A percentile compares a stretch with the other conserved stretches of the same genome.
Evolutionary conservation across 1,284 basidiomycete species (phyloP).

Genomic region (Chalciporus piperatoides): DNA sequence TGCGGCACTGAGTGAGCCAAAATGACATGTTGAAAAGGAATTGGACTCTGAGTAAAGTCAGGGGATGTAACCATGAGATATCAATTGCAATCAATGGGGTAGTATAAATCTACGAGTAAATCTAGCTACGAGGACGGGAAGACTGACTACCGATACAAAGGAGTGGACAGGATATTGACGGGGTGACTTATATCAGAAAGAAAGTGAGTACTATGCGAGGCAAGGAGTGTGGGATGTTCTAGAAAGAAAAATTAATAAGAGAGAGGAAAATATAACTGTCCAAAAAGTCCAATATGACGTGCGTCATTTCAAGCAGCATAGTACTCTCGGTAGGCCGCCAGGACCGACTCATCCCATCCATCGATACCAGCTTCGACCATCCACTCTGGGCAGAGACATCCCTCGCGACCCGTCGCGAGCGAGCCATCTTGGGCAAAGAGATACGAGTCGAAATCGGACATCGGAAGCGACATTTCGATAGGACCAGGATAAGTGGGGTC

Average conservation of each 20-base stretch:
- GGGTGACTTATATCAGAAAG: background rate
- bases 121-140: background rate
- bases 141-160: conserved; percentile 4
- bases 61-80: too few species aligned
- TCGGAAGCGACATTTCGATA: background rate
- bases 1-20: too few species aligned
- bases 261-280: background rate
- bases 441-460: background rate
- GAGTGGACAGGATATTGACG: background rate
- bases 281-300: background rate
- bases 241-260: background rate
- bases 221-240: background rate
- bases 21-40: too few species aligned
- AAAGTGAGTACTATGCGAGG: background rate
- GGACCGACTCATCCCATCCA: conserved; percentile 3
- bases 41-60: too few species aligned
- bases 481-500: too few species aligned
- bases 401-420: conserved; percentile 2
- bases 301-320: background rate
- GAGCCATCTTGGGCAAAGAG: background rate
- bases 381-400: conserved; percentile 16
- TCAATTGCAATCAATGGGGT: background rate
- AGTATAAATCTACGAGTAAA: background rate
- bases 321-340: background rate
- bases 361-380: conserved; percentile 10